Evolutionary conservation across 345 rosid genomes (phyloP), one percentile per base, ranked within the genome.

Genomic region (Citrus glauca): DNA sequence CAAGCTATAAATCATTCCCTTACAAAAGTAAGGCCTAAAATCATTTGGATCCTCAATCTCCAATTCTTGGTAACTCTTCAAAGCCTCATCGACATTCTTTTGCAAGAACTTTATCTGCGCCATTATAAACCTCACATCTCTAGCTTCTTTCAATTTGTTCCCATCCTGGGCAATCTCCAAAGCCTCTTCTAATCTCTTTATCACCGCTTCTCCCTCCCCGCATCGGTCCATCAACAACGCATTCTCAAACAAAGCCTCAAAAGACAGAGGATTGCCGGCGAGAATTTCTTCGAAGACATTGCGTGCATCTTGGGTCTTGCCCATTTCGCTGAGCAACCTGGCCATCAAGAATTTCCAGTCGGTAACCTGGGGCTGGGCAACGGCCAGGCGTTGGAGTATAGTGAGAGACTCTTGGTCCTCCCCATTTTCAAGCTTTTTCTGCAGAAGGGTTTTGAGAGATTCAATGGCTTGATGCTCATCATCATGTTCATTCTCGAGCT

Each of bases 191-290:
- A 95, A 85, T 86, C 97, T 89, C 82, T 77, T 79, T 68, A 90
- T 72, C 72, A 90, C 98, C 0, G 87, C 90, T 17, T 91, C 91
- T 66, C 98, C 90, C 81, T 93, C 96, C 69, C 97, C 99, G 5
- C 88, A 81, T 32, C 88, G 81, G 81, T 90, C 95, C 98, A 92
- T 92, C 50, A 92, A 74, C 79, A 94, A 84, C 3, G 98, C 96
- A 45, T 91, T 94, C 89, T 94, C 99, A 50, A 93, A 95, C 80
- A 95, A 79, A 3, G 94, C 97, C 84, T 95, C 97, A n/a, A 93
- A 95, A 19, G 90, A 92, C 22, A 95, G 77, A 5, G 99, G 98
- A 74, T 95, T 88, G 37, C 74, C 19, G 3, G 66, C 71, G 9
- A 95, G 97, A 85, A 95, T 92, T 86, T 95, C 92, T 61, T 95